phyloP scores from a whole-genome alignment of 169 alveolate species.

The Babesia ovata region DNA sequence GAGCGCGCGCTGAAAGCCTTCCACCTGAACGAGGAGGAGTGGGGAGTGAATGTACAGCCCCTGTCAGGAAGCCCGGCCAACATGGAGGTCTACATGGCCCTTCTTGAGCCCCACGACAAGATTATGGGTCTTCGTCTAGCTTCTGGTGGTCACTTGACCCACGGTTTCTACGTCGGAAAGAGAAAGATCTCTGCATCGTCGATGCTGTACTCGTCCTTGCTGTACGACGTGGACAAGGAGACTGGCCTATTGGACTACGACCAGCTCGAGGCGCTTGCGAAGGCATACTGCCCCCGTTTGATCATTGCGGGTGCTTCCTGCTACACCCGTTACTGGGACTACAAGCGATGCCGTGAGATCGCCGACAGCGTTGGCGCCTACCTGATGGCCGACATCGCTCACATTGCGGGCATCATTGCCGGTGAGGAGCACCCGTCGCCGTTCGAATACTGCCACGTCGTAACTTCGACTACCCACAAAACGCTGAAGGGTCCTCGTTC shows the following conservation, averaged over 20 bases:
- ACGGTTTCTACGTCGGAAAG: slow-evolving; percentile 88
- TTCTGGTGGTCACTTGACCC: slow-evolving; percentile 96
- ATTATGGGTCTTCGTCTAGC: slow-evolving; percentile 96
- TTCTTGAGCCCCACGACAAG: slow-evolving; percentile 93
- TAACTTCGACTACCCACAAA: slow-evolving; percentile 97
- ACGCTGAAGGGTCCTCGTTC: slow-evolving; percentile 96
- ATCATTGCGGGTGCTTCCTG: slow-evolving; percentile 79
- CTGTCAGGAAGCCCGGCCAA: slow-evolving; percentile 97
- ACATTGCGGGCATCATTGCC: slow-evolving; percentile 93
- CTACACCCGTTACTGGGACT: slow-evolving; percentile 84
- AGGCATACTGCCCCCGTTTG: slow-evolving; percentile 77
- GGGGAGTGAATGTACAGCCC: slow-evolving; percentile 98
- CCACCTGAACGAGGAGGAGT: slow-evolving; percentile 87
- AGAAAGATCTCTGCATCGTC: slow-evolving; percentile 93
- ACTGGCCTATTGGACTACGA: slow-evolving; percentile 93
- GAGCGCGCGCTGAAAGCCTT: slow-evolving; percentile 94
- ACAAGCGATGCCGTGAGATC: slow-evolving; percentile 86
- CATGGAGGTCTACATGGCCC: slow-evolving; percentile 92
- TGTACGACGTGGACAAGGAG: slow-evolving; percentile 86
- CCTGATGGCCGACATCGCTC: slow-evolving; percentile 97
- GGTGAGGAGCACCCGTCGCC: slow-evolving; percentile 90
- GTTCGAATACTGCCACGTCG: slow-evolving; percentile 91
- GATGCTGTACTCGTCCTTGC: slow-evolving; percentile 90
- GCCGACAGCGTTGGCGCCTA: slow-evolving; percentile 94
- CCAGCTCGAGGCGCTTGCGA: slow-evolving; percentile 86